Base-by-base conservation (phyloP, 2,329 filamentous ascomycete species). In the Akanthomyces dipterigenus region DNA sequence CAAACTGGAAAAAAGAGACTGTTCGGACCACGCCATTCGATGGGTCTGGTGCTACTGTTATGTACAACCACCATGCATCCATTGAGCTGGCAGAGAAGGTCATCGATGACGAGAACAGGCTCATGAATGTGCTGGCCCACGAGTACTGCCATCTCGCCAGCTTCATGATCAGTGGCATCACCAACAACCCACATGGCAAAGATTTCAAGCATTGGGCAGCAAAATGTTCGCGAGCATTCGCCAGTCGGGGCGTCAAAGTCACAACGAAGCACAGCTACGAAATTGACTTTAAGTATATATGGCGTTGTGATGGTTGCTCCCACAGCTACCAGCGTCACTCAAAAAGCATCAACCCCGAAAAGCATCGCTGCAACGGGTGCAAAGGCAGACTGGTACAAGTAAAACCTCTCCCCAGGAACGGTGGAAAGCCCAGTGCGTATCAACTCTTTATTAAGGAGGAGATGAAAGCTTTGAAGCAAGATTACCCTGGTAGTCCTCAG, bases 101-200 rank as follows among this genome's bases (percentile, higher is more conserved):
- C 51, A 92, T 98, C 64, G 86, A 91, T 70, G 83, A 88, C 68
- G 85, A 90, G 66, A 75, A 88, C 62, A 85, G 91, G 3, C 82
- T 98, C 1, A 81, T 95, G 65, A 97, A 97, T 72, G 92, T 95
- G 0, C 77, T 98, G n/a, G 91, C 93, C 0, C 95, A 99, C 72
- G 95, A 99, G 69, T 98, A 95, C 77, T 98, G 95, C 73, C 95
- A 99, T 70, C 78, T 98, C 1, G 88, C 91, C 48, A 96, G 92
- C 68, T 97, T 93, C 73, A 96, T 98, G 86, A 79, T 98, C 64
- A 88, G 82, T 54, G 85, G 87, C 40, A 78, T 93, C 40, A 87
- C 84, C 48, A 87, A 86, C 61, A 88, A 90, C 64, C 91, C 92
- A 0, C 93, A 97, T 71, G 93, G 93, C 24, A 81, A 83, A 14